A percentile compares a stretch with the other conserved stretches of the same genome.
Evolutionary conservation across 2,329 filamentous ascomycete species (phyloP).

Genomic region (Ilyonectria robusta): DNA sequence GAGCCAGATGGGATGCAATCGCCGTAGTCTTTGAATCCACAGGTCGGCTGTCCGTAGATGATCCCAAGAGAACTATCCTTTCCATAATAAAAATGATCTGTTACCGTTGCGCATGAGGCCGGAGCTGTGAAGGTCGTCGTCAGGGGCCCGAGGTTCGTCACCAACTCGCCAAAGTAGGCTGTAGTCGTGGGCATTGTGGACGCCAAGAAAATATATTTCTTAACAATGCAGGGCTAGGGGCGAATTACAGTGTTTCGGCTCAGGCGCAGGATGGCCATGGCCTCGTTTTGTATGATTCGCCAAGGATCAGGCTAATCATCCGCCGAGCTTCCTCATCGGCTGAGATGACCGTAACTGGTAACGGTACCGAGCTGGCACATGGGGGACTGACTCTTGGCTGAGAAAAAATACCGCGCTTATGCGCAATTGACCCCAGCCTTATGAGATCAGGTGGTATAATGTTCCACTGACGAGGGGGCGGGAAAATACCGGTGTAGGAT

Average conservation of each 20-base stretch:
- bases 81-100: slow-evolving; percentile 21
- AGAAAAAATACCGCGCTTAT: not conserved
- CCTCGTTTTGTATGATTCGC: not conserved
- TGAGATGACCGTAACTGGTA: not conserved
- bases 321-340: not conserved
- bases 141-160: slow-evolving; percentile 50
- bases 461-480: too few species aligned
- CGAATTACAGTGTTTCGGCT: too few species aligned
- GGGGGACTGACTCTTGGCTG: not conserved
- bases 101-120: slow-evolving; percentile 37
- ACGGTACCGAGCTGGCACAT: not conserved
- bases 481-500: too few species aligned
- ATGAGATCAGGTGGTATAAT: too few species aligned
- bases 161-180: slow-evolving; percentile 35
- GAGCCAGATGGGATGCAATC: slow-evolving; percentile 44
- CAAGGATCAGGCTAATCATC: not conserved
- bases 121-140: slow-evolving; percentile 50
- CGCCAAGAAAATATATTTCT: not conserved
- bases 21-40: slow-evolving; percentile 7
- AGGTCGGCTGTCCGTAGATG: slow-evolving; percentile 29
- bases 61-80: not conserved
- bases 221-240: too few species aligned
- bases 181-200: slow-evolving; percentile 46
- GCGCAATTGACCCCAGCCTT: not conserved
- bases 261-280: not conserved